Evolutionary conservation across 306 rosid species (phyloP).

Genomic region (Arachis stenosperma): DNA sequence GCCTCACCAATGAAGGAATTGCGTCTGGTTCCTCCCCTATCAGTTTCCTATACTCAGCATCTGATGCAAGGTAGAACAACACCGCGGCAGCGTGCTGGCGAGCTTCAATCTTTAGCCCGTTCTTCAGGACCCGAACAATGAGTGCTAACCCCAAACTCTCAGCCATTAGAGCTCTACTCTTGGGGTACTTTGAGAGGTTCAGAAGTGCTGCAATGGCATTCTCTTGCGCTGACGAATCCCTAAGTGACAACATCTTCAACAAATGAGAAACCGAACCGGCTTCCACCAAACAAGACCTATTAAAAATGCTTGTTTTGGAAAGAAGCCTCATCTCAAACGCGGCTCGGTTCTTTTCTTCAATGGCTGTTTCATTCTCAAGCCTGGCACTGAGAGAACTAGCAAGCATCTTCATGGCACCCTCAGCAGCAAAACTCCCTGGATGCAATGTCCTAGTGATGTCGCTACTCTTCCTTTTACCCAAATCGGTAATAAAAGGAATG

Average conservation of each 20-base stretch:
- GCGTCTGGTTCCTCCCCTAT: slow-evolving; percentile 65
- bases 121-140: slow-evolving; percentile 58
- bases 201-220: slow-evolving; percentile 73
- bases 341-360: slow-evolving; percentile 51
- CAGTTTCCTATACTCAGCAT: slow-evolving; percentile 52
- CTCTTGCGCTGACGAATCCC: slow-evolving; percentile 56
- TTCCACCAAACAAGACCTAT: slow-evolving; percentile 75
- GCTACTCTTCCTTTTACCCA: slow-evolving; percentile 42
- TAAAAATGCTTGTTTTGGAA: slow-evolving; percentile 71
- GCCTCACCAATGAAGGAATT: slow-evolving; percentile 56
- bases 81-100: slow-evolving; percentile 72
- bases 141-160: slow-evolving; percentile 59
- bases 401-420: slow-evolving; percentile 54
- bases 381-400: slow-evolving; percentile 43
- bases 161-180: slow-evolving; percentile 52
- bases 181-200: slow-evolving; percentile 69
- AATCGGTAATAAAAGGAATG: slow-evolving; percentile 41
- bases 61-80: slow-evolving; percentile 72
- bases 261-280: slow-evolving; percentile 57
- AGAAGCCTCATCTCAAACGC: slow-evolving; percentile 70
- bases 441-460: slow-evolving; percentile 36
- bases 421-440: slow-evolving; percentile 57
- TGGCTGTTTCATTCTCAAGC: slow-evolving; percentile 43
- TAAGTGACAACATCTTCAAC: slow-evolving; percentile 49
- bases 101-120: slow-evolving; percentile 55